Conservation (phyloP, 2,329 filamentous ascomycete species). For the Diaporthe citrichinensis region DNA sequence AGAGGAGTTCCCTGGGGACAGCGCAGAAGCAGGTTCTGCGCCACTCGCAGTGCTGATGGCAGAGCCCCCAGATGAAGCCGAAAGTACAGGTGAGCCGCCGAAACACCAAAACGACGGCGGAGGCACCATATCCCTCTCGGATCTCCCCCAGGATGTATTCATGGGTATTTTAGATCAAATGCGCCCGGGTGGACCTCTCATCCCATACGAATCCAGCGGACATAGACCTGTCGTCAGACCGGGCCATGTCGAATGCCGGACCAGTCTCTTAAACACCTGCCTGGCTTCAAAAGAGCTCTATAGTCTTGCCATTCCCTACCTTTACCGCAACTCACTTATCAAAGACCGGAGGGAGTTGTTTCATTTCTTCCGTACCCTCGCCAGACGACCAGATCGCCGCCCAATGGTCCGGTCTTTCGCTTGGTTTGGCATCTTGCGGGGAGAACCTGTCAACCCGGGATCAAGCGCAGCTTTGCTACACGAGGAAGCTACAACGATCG, state of each 20-base stretch:
- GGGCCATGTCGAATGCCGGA: neutral
- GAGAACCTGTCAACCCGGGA: no score
- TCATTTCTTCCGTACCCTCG: neutral
- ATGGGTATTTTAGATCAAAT: neutral
- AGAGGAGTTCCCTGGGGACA: no score
- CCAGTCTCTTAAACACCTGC: neutral
- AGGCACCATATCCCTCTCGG: neutral
- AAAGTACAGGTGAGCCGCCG: neutral
- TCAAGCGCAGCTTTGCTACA: neutral
- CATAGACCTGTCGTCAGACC: neutral
- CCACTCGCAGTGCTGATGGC: no score
- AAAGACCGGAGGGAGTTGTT: neutral
- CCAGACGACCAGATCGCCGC: neutral
- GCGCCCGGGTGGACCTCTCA: neutral
- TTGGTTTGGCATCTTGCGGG: neutral
- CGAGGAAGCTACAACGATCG: rapidly evolving
- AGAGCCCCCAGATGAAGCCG: neutral
- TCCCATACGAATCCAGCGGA: neutral
- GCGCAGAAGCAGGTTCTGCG: neutral
- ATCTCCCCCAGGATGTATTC: neutral
- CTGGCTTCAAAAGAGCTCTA: neutral
- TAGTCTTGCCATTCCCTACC: neutral
- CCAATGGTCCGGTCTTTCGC: constrained; percentile 6
- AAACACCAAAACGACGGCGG: neutral
- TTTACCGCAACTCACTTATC: neutral